A percentile compares a stretch with the other conserved stretches of the same genome.
Conservation (phyloP, 257 asterid species). For the Asclepias syriaca region DNA sequence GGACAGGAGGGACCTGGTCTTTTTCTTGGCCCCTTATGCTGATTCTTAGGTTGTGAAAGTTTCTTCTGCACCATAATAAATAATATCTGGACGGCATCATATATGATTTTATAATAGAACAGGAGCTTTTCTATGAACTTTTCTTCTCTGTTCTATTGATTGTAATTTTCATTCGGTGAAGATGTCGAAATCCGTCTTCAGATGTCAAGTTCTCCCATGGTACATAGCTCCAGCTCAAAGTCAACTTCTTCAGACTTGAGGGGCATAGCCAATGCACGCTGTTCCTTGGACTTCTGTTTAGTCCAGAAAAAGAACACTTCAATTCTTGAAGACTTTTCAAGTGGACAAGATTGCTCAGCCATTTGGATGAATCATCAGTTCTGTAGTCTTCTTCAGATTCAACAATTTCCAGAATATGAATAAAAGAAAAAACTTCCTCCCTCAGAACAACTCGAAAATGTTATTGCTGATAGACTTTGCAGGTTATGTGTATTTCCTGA, state of each 20-base stretch:
- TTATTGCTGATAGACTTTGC: background rate
- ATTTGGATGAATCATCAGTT: background rate
- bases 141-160: no score
- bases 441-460: background rate
- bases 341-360: constrained; percentile 2
- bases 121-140: no score
- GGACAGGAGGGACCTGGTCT: background rate
- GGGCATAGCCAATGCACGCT: background rate
- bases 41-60: background rate
- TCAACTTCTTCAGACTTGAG: background rate
- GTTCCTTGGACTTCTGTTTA: background rate
- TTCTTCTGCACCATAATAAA: background rate
- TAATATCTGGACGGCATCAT: background rate
- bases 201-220: background rate
- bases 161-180: no score
- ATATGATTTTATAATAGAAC: background rate
- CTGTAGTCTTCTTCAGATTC: constrained; percentile 5
- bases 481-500: background rate
- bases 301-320: background rate
- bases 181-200: background rate
- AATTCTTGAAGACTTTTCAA: background rate
- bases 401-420: background rate
- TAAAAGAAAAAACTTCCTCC: background rate
- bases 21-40: background rate
- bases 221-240: background rate